Percentiles rank a stretch among this genome's conserved stretches.
phyloP scores from a whole-genome alignment of 495 filamentous ascomycete species.

The Penicillium subrubescens region DNA sequence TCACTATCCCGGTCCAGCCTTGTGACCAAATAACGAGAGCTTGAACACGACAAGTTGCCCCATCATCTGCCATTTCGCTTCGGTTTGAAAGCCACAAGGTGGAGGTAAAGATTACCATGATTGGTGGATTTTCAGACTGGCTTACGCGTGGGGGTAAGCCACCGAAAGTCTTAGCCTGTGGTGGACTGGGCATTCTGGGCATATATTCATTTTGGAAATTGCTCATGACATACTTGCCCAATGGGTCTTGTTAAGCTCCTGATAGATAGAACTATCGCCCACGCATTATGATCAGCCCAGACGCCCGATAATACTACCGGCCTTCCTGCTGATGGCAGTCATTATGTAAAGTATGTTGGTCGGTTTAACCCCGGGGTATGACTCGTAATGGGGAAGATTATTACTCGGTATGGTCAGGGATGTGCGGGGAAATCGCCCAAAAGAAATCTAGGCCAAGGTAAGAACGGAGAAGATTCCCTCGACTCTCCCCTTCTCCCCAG shows the following conservation, averaged over 20 bases:
- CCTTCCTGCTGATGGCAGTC: not conserved
- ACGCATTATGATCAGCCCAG: too few species aligned
- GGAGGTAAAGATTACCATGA: not conserved
- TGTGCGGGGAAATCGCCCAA: not conserved
- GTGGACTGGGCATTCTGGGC: too few species aligned
- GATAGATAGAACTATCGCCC: too few species aligned
- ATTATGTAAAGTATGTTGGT: not conserved
- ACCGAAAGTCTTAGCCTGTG: not conserved
- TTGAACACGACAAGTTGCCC: not conserved
- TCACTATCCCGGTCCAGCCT: too few species aligned
- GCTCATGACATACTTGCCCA: too few species aligned
- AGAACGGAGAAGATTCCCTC: not conserved
- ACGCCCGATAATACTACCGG: too few species aligned
- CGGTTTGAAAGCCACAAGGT: not conserved
- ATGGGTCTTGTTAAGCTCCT: too few species aligned
- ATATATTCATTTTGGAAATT: too few species aligned
- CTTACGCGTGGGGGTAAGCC: not conserved
- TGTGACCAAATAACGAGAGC: not conserved
- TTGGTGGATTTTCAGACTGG: not conserved
- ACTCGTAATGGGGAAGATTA: too few species aligned
- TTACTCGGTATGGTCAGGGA: not conserved
- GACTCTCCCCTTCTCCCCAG: not conserved
- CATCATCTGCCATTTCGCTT: not conserved
- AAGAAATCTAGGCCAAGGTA: not conserved
- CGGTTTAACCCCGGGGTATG: not conserved